Base-by-base conservation (phyloP, 2,329 filamentous ascomycete genomes). In the Diaporthe destruens region DNA sequence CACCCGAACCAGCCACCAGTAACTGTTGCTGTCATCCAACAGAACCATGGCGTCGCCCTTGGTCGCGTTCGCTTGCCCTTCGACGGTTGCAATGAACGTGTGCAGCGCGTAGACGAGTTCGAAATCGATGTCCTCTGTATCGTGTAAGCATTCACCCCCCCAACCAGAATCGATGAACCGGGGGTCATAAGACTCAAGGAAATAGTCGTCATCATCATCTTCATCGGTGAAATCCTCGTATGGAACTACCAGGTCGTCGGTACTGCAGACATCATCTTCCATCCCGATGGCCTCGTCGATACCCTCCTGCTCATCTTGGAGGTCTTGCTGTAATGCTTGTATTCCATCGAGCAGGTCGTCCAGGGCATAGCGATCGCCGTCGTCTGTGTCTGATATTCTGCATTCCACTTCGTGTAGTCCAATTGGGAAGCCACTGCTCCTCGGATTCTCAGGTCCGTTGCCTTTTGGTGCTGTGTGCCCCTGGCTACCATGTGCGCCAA, bases 31-130 rank as follows among this genome's bases (percentile, higher is more conserved):
- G 79, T 99, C 96, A 80, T 99, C 96, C 29, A 99, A 89, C 75
- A 99, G 87, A 69, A 98, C 96, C 96, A 99, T 99, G 18, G 96
- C 98, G 80, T 99, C 96, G 67, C 96, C 96, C 84, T 99, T 99
- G 44, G 94, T 97, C 73, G 96, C 96, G 85, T 98, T 99, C 75
- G 96, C 96, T 83, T 99, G 96, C 36, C 96, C 96, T 84, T 99
- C 96, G 63, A 99, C 96, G 0, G 96, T 98, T 36, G 96, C 96
- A 76, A 98, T 94, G 80, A 99, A 99, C 2, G 96, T 99, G 82
- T 98, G 96, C 72, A 99, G 87, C 36, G 96, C 96, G 85, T 99
- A 99, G 74, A 99, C 96, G 84, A 98, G 98, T 82, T 98, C 96
- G 86, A 99, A 98, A 87, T 99, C 96, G 84, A 99, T 99, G 80